Evolutionary conservation across 179 eudicot genomes (phyloP), one percentile per base, ranked within the genome.

Genomic region (Amaranthus tricolor): DNA sequence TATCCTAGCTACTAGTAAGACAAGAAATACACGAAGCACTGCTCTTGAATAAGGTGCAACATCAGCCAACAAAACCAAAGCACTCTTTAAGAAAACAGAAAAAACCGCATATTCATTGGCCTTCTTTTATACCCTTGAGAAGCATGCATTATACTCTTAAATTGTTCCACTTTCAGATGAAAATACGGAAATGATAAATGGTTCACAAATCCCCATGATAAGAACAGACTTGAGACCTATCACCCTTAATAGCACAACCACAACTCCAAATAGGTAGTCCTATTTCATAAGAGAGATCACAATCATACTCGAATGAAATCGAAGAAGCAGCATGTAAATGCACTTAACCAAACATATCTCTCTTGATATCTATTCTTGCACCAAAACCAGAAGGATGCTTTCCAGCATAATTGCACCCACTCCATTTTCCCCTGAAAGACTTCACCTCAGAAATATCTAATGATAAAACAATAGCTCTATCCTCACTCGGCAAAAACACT

Each of bases 101-200:
- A 59, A 21, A 15, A 47, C 49, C 66, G 47, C 54, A 60, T 53
- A 43, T 24, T 48, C 56, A 52, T 55, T 60, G 8, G 59, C 74
- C 59, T 15, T 51, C 69, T 24, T 60, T 20, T 53, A 74, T 45
- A 43, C 71, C 66, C 64, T 45, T 65, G 17, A 9, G 66, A 70
- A 71, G 20, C 63, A 52, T 49, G 31, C 14, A 20, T 43, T 62
- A 16, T 45, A 53, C 20, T 16, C 68, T 24, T 62, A 49, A 31
- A 6, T 55, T 3, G 43, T 31, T 9, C 31, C 16, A 49, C 55
- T 49, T 40, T 60, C 40, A 58, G 76, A 58, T 12, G 24, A 15
- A n/a, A 5, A 49, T 55, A 24, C 20, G 6, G 52, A 40, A 50
- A 20, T 49, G 40, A 67, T 43, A 5, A 48, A 67, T 50, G 17